A percentile compares a stretch with the other conserved stretches of the same genome.
These are phyloP conservation scores for Salix arbutifolia DNA, from an alignment of 345 rosid species.

Conservation along the genomic window DNA sequence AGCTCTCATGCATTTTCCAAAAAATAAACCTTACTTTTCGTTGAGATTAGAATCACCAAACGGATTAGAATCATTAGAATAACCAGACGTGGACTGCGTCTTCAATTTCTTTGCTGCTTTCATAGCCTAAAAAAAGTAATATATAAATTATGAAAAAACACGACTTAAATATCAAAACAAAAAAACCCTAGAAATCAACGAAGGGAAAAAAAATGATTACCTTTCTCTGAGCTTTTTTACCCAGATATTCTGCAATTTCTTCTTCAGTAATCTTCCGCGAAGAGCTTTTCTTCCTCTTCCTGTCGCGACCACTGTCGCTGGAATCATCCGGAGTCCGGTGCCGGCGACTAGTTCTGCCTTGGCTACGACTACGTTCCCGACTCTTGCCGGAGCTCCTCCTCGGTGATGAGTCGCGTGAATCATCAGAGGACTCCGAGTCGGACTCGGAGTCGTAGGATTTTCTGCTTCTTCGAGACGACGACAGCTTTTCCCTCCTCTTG, in stretches of 20 bases:
- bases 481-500: not conserved
- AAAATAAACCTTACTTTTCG: conserved; percentile 50
- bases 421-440: conserved; percentile 33
- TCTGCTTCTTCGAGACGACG: conserved; percentile 31
- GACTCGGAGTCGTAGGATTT: conserved; percentile 21
- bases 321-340: conserved; percentile 21
- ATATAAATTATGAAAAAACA: conserved; percentile 5
- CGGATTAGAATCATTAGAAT: conserved; percentile 91
- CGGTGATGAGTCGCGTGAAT: conserved; percentile 27
- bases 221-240: conserved; percentile 82
- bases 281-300: conserved; percentile 37
- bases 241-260: conserved; percentile 61
- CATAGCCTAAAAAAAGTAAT: conserved; percentile 44
- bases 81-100: conserved; percentile 68
- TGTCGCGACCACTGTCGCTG: conserved; percentile 35
- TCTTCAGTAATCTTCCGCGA: conserved; percentile 57
- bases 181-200: not conserved
- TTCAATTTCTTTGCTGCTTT: conserved; percentile 76
- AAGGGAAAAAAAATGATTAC: conserved; percentile 22
- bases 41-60: conserved; percentile 94
- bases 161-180: not conserved
- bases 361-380: conserved; percentile 11
- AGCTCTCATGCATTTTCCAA: no score
- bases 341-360: conserved; percentile 29
- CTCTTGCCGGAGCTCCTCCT: conserved; percentile 32